Percentiles rank a stretch among this genome's conserved stretches.
Conservation (phyloP, 441 rosid species). For the Breynia disticha region DNA sequence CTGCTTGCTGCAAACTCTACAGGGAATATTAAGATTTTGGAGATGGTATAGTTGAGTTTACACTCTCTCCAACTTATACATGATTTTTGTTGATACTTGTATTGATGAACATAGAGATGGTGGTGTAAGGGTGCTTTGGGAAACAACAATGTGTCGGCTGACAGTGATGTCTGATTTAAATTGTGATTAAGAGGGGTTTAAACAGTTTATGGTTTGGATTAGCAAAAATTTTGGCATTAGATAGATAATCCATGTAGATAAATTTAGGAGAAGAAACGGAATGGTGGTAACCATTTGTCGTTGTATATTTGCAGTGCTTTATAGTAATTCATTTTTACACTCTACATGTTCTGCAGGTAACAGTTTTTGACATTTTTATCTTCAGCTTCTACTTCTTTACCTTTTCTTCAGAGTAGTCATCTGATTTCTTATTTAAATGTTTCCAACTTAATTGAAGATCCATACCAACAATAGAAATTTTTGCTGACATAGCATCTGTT, state of each 20-base stretch:
- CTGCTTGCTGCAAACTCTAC: conserved; percentile 90
- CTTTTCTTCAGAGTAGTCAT: no score
- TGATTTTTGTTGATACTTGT: no score
- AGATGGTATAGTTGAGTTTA: conserved; percentile 49
- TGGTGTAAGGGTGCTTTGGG: not conserved
- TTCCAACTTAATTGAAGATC: no score
- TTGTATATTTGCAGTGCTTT: conserved; percentile 20
- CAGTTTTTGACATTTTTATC: no score
- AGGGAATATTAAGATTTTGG: conserved; percentile 90
- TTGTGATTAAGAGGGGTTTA: conserved; percentile 12
- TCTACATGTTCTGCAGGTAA: not conserved
- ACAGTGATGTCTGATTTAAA: not conserved
- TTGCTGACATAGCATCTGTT: no score
- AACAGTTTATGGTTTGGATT: conserved; percentile 9
- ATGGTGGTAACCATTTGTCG: conserved; percentile 4
- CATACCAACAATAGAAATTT: no score
- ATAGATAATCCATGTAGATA: conserved; percentile 28
- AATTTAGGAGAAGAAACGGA: conserved; percentile 7
- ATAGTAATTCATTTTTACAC: conserved; percentile 3
- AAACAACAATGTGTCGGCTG: no score
- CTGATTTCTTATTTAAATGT: no score
- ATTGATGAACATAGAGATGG: not conserved
- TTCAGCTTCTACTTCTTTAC: no score
- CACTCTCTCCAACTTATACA: conserved; percentile 2
- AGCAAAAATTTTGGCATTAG: conserved; percentile 18